Evolutionary conservation across 345 rosid genomes (phyloP).

Genomic region (Rubroshorea leprosula): DNA sequence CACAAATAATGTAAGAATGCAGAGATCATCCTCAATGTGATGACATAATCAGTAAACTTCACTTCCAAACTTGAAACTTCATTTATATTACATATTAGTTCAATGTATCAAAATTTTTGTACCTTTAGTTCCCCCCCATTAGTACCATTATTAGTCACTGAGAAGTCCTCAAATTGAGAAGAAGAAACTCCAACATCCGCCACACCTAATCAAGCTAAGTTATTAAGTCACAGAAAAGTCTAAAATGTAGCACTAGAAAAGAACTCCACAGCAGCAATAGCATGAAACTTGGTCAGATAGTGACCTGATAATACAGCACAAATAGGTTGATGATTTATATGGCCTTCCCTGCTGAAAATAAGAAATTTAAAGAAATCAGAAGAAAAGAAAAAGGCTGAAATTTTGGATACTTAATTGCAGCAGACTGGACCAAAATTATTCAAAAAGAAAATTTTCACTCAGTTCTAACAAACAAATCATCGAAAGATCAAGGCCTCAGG

Average conservation of each 20-base stretch:
- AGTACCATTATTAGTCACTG: constrained; percentile 22
- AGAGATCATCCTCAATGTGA: background rate
- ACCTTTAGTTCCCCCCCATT: constrained; percentile 41
- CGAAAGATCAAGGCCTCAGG: background rate
- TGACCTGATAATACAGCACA: constrained; percentile 52
- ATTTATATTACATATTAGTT: constrained; percentile 5
- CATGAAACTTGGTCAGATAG: constrained; percentile 9
- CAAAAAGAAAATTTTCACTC: background rate
- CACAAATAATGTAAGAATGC: too few relatives aligned
- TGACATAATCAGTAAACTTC: background rate
- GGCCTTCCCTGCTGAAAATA: constrained; percentile 32
- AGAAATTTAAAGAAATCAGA: background rate
- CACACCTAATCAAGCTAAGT: constrained; percentile 26
- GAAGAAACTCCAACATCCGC: constrained; percentile 38
- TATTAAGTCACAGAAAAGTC: constrained; percentile 2
- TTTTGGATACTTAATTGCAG: background rate
- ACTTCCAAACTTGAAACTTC: background rate
- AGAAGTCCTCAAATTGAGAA: constrained; percentile 45
- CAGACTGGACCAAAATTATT: background rate
- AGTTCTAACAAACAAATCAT: background rate
- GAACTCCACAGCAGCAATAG: constrained; percentile 2
- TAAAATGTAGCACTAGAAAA: background rate
- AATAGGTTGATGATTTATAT: constrained; percentile 20
- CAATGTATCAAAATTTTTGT: constrained; percentile 6
- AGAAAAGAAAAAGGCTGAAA: too few relatives aligned